Conservation (phyloP, 106 monocot species). For the Gastrodia elata region DNA sequence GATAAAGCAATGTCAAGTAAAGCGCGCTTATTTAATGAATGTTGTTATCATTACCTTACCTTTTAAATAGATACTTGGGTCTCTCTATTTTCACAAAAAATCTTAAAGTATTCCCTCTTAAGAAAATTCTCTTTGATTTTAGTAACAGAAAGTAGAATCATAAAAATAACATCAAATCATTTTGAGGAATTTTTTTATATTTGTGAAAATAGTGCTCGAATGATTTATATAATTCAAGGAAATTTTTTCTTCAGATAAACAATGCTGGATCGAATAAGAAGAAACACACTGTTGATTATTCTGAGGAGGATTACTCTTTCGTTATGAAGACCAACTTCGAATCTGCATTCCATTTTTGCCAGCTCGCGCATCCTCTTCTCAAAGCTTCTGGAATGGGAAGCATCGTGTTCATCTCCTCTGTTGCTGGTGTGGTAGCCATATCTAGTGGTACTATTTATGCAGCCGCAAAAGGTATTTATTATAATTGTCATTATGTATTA, state of each 20-base stretch:
- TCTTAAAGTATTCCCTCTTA: no score
- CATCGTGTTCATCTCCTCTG: constrained; percentile 42
- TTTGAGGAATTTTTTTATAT: no score
- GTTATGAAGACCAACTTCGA: constrained; percentile 39
- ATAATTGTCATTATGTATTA: no score
- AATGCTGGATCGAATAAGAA: neutral
- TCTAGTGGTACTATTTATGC: constrained; percentile 13
- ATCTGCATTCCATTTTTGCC: constrained; percentile 49
- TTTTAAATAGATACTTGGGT: no score
- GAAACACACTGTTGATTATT: constrained; percentile 5
- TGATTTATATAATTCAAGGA: neutral
- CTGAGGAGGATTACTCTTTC: constrained; percentile 20
- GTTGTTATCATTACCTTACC: no score
- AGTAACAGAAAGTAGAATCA: no score
- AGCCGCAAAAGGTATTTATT: constrained; percentile 46
- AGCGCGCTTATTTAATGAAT: no score
- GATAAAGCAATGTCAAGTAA: no score
- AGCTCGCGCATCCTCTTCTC: constrained; percentile 44
- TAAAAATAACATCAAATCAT: no score
- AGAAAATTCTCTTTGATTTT: no score
- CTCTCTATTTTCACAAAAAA: no score
- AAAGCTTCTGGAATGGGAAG: constrained; percentile 31
- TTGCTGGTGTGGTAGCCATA: constrained; percentile 22
- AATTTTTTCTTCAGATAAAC: constrained; percentile 5
- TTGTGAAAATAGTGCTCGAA: neutral